Evolutionary conservation across 441 rosid species (phyloP), one percentile per base, ranked within the genome.

Genomic region (Corymbia calophylla): DNA sequence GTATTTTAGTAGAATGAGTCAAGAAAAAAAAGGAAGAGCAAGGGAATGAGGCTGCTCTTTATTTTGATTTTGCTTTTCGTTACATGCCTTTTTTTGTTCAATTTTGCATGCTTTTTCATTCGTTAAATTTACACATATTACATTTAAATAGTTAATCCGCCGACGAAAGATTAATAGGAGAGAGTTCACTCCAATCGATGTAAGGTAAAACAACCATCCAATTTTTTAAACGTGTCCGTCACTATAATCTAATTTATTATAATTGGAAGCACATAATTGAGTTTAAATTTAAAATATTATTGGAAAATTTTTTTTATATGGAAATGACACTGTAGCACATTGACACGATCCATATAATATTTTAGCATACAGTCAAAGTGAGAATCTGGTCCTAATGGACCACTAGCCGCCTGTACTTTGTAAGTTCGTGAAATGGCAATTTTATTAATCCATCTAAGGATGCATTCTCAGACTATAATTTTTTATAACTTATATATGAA

Each of bases 141-240:
- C 82, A 35, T 11, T 73, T 73, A 39, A 73, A 73, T 21, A 39
- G n/a, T 9, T 21, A 10, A 39, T 73, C 16, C 9, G 1, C 9
- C 8, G 1, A 25, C 11, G 15, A 73, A 73, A 70, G 39, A 6
- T 39, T 21, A 9, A 5, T 12, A 11, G 51, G 9, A 39, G n/a
- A 73, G 51, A 6, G 17, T 11, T 73, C 44, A 44, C 84, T 73
- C 84, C 6, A 7, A 73, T 21, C 48, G 5, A 39, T 3, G 3
- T 5, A 4, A 1, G 12, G 9, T 14, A 0, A 8, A 39, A 73
- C 4, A 39, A 39, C 4, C 15, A 3, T 39, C 12, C 2, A 1
- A 21, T 73, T 47, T 39, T 60, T 21, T 23, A 3, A 23, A 73
- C 23, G 17, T 1, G 9, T 12, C 29, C 2, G 2, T 21, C 9